A percentile compares a stretch with the other conserved stretches of the same genome.
phyloP scores from a whole-genome alignment of 495 filamentous ascomycete species.

The Neurospora africana region DNA sequence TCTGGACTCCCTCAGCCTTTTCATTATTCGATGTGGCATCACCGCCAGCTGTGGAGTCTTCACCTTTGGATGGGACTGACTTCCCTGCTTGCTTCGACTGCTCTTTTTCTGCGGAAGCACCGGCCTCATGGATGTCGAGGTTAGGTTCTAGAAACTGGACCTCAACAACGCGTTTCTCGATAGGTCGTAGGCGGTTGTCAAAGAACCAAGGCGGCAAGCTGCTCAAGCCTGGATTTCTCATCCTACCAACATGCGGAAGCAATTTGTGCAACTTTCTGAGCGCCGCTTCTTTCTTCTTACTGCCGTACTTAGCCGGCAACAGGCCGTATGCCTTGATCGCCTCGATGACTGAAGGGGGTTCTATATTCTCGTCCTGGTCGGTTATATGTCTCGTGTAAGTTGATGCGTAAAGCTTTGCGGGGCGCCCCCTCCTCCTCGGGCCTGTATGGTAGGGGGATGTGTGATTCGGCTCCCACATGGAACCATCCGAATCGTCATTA shows the following conservation, averaged over 20 bases:
- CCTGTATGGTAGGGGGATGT: background rate
- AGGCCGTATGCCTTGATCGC: slow-evolving; percentile 22
- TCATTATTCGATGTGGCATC: background rate
- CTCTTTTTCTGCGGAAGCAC: background rate
- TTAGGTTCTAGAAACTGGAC: slow-evolving; percentile 20
- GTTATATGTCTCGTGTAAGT: background rate
- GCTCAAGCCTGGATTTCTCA: slow-evolving; percentile 20
- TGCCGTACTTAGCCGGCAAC: slow-evolving; percentile 9
- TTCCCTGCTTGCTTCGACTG: background rate
- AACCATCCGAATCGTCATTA: background rate
- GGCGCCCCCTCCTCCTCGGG: background rate
- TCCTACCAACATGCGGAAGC: slow-evolving; percentile 12
- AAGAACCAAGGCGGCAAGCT: slow-evolving; percentile 21
- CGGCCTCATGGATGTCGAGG: slow-evolving; percentile 13
- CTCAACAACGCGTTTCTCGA: background rate
- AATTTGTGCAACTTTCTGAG: slow-evolving; percentile 13
- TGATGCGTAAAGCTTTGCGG: background rate
- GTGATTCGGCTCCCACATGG: background rate
- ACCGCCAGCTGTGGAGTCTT: background rate
- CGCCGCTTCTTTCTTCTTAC: slow-evolving; percentile 9
- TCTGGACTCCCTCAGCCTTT: background rate
- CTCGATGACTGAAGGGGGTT: slow-evolving; percentile 16
- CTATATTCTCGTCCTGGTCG: slow-evolving; percentile 1
- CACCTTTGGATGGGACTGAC: background rate
- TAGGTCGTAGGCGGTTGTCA: background rate